Evolutionary conservation across 768 basidiomycete genomes (phyloP), one percentile per base, ranked within the genome.

Genomic region (Candolleomyces efflorescens): DNA sequence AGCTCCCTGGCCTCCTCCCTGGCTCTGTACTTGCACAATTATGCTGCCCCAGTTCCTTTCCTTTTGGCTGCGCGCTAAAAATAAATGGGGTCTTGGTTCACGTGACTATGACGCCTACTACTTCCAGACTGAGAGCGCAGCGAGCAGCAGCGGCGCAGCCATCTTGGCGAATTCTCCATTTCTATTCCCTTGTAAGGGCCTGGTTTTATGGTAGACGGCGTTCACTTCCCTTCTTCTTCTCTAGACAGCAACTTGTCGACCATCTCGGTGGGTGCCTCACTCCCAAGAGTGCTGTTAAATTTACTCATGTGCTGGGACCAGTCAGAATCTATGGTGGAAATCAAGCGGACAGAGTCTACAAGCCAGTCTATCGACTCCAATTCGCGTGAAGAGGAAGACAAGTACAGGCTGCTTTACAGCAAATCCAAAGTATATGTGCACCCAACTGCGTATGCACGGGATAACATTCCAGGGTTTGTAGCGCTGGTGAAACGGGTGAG

Each of bases 361-460:
- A 67, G 54, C 65, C 65, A 59, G 59, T 59, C 45, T 24, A 52
- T 64, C 38, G 56, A 57, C 49, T 48, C 54, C 41, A 54, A 54
- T 38, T 45, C 38, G 22, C 26, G 59, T 49, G 64, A 66, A 6
- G 78, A 82, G 55, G 85, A 87, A 63, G 85, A 85, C 64, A 85
- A 82, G 69, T 83, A 84, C 68, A 79, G 90, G 46, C 78, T 98
- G 49, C 69, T 98, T 13, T 97, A 93, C 65, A 89, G 86, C 71
- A 97, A 96, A 69, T 92, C 89, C 43, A 95, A 94, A 70, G 96
- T 98, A 46, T 94, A 96, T 68, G 86, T 99, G 45, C 92, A 98
- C 64, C 97, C 97, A 0, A 96, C 94, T 2, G 85, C 89, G 3
- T 95, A 94, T 69, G 80, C 89, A 2, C 81, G 89, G 65, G 97